These are phyloP conservation scores for Pseudohyphozyma bogoriensis DNA, from an alignment of 768 basidiomycete genomes.

Conservation along the genomic window DNA sequence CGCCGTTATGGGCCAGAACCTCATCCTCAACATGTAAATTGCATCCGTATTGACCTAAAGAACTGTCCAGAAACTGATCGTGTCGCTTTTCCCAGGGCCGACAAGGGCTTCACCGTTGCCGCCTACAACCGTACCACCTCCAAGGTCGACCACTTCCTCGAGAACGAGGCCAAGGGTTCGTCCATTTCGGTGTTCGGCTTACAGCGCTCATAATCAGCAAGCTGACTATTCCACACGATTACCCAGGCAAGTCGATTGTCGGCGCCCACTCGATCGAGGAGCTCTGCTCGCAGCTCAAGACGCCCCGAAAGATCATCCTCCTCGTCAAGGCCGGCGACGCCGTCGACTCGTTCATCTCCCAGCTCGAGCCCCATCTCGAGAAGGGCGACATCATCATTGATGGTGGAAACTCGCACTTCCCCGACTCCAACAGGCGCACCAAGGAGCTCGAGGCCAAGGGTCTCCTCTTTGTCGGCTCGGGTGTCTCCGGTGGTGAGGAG, in stretches of 20 bases:
- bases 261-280: conserved; percentile 91
- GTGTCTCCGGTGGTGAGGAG: conserved; percentile 98
- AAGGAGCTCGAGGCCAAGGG: conserved; percentile 90
- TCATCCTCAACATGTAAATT: conserved; percentile 33
- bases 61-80: too few species aligned
- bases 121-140: conserved; percentile 93
- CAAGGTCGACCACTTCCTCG: conserved; percentile 93
- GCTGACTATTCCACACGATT: background rate
- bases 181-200: background rate
- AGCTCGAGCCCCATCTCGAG: conserved; percentile 81
- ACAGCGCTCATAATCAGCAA: background rate
- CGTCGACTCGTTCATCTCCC: conserved; percentile 86
- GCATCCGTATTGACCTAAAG: conserved; percentile 20
- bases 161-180: conserved; percentile 93
- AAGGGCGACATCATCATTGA: conserved; percentile 98
- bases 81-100: conserved; percentile 81
- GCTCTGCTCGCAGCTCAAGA: conserved; percentile 82
- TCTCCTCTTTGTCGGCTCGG: conserved; percentile 91
- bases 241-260: conserved; percentile 78
- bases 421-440: conserved; percentile 90
- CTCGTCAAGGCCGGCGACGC: conserved; percentile 96
- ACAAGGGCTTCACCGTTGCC: conserved; percentile 96
- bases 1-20: conserved; percentile 34
- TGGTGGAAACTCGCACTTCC: conserved; percentile 98
- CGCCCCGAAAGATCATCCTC: conserved; percentile 90